These are phyloP conservation scores for Chrysosporium keratinophilum DNA, from an alignment of 2,329 filamentous ascomycete species.

Conservation along the genomic window DNA sequence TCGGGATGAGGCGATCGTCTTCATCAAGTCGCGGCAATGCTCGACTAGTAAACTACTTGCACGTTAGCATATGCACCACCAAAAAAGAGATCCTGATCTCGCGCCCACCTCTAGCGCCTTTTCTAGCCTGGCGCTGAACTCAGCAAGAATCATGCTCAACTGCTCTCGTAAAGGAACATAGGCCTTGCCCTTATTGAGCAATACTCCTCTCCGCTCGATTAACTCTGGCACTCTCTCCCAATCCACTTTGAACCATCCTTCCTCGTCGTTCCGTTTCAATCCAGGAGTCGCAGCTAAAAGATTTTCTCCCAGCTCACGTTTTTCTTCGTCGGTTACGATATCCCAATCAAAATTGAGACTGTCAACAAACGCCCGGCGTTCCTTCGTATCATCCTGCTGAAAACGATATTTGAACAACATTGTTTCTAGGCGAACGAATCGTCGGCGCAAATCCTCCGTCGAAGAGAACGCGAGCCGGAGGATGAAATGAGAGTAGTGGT, in stretches of 20 bases:
- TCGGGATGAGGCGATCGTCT: slow-evolving; percentile 76
- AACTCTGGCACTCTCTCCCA: slow-evolving; percentile 89
- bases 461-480: slow-evolving; percentile 83
- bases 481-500: slow-evolving; percentile 98
- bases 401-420: slow-evolving; percentile 80
- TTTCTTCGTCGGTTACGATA: slow-evolving; percentile 68
- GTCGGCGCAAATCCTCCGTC: slow-evolving; percentile 77
- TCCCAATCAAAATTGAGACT: slow-evolving; percentile 77
- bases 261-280: slow-evolving; percentile 54
- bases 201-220: slow-evolving; percentile 66
- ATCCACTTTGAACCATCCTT: slow-evolving; percentile 91
- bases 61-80: background rate
- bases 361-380: slow-evolving; percentile 66
- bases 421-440: slow-evolving; percentile 78
- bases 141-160: slow-evolving; percentile 74
- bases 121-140: slow-evolving; percentile 72
- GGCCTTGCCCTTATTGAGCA: slow-evolving; percentile 70
- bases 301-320: slow-evolving; percentile 52
- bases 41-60: slow-evolving; percentile 64
- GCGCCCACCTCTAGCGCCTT: slow-evolving; percentile 65
- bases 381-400: slow-evolving; percentile 60
- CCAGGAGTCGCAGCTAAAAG: slow-evolving; percentile 49
- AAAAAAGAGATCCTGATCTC: background rate
- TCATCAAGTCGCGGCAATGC: slow-evolving; percentile 87
- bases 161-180: slow-evolving; percentile 85